Evolutionary conservation across 805 yeast genomes (phyloP).

Genomic region (Saccharomycopsis selenospora): DNA sequence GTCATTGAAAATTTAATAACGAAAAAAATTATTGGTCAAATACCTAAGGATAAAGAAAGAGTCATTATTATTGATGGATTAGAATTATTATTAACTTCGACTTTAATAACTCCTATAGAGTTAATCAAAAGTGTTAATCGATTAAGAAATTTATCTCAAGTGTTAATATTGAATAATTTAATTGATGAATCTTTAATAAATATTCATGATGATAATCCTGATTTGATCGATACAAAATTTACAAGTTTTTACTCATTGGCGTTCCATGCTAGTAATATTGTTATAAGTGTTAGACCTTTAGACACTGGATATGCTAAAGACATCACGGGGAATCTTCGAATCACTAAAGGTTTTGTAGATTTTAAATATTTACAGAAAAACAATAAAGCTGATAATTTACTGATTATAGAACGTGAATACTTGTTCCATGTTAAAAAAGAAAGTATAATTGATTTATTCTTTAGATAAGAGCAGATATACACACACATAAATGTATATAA

Average conservation of each 20-base stretch:
- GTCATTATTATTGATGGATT: slow-evolving; percentile 13
- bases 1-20: slow-evolving; percentile 4
- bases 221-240: slow-evolving; percentile 8
- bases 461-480: slow-evolving; percentile 1
- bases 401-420: slow-evolving; percentile 17
- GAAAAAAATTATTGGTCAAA: slow-evolving; percentile 2
- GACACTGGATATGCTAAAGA: slow-evolving; percentile 20
- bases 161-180: not conserved
- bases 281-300: slow-evolving; percentile 17
- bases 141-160: slow-evolving; percentile 2
- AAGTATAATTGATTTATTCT: slow-evolving; percentile 14
- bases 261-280: slow-evolving; percentile 5
- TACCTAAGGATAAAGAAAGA: not conserved
- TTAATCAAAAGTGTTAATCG: slow-evolving; percentile 9
- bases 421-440: slow-evolving; percentile 19
- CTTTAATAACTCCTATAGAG: slow-evolving; percentile 3
- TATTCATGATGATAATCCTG: slow-evolving; percentile 2
- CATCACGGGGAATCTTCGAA: slow-evolving; percentile 15
- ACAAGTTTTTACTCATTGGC: slow-evolving; percentile 12
- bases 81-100: slow-evolving; percentile 16
- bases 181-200: slow-evolving; percentile 12
- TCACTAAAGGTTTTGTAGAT: slow-evolving; percentile 10
- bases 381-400: no score
- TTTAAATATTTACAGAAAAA: not conserved
- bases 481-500: not conserved